A percentile compares a stretch with the other conserved stretches of the same genome.
phyloP scores from a whole-genome alignment of 805 yeast species.

The Metschnikowia hibisci region DNA sequence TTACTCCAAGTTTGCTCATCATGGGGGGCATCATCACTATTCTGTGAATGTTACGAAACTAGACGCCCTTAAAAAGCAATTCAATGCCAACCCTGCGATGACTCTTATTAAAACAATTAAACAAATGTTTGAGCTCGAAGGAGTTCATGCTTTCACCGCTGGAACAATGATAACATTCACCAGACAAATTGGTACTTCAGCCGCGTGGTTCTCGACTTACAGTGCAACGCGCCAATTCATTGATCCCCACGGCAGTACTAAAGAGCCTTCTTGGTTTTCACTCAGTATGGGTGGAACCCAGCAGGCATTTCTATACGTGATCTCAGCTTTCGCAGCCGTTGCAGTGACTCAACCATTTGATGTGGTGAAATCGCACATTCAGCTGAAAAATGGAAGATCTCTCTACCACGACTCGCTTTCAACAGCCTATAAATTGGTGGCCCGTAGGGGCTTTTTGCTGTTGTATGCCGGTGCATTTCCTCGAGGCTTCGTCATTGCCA shows the following conservation, averaged over 20 bases:
- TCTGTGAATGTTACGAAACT: not conserved
- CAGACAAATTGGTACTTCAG: conserved; percentile 74
- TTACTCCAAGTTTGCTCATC: conserved; percentile 23
- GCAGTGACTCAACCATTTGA: conserved; percentile 85
- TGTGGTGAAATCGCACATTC: conserved; percentile 82
- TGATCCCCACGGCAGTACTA: conserved; percentile 42
- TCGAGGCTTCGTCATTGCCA: conserved; percentile 63
- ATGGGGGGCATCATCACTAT: conserved; percentile 6
- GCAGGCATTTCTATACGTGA: conserved; percentile 49
- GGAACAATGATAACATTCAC: conserved; percentile 80
- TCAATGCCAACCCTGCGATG: conserved; percentile 52
- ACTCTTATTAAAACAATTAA: conserved; percentile 49
- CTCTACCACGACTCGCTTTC: conserved; percentile 56
- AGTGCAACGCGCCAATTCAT: conserved; percentile 70
- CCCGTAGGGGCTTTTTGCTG: conserved; percentile 30
- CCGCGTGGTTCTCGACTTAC: conserved; percentile 81
- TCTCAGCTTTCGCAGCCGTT: conserved; percentile 70
- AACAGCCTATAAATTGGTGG: conserved; percentile 27
- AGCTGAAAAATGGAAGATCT: conserved; percentile 61
- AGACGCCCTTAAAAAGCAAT: conserved; percentile 21
- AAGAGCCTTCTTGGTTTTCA: conserved; percentile 41
- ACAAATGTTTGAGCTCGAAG: conserved; percentile 71
- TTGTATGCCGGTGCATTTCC: conserved; percentile 46
- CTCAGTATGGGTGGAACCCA: conserved; percentile 38
- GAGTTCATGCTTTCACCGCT: conserved; percentile 72